A percentile compares a stretch with the other conserved stretches of the same genome.
Evolutionary conservation across 331 rosid species (phyloP).

Genomic region (Dryas integrifolia): DNA sequence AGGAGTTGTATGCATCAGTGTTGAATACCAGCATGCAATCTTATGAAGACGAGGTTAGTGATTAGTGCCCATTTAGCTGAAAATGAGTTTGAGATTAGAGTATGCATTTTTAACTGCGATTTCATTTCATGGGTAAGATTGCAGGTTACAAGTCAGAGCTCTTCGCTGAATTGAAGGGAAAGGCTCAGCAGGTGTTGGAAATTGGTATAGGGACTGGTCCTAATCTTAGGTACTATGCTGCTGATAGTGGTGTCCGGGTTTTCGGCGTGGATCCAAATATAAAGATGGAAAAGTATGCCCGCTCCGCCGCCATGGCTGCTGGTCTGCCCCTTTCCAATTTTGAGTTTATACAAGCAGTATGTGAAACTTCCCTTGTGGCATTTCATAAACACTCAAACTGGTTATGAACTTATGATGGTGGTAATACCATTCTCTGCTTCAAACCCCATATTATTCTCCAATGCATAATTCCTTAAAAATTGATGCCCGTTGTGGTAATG

Average conservation of each 20-base stretch:
- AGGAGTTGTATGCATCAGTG: slow-evolving; percentile 64
- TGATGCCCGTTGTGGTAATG: neutral
- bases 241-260: slow-evolving; percentile 45
- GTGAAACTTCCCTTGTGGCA: slow-evolving; percentile 12
- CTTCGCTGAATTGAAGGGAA: slow-evolving; percentile 60
- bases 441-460: neutral
- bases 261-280: slow-evolving; percentile 77
- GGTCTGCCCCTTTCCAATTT: slow-evolving; percentile 62
- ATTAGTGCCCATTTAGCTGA: slow-evolving; percentile 10
- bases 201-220: slow-evolving; percentile 92
- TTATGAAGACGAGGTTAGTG: slow-evolving; percentile 70
- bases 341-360: slow-evolving; percentile 72
- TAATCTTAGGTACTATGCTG: slow-evolving; percentile 64
- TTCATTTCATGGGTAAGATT: slow-evolving; percentile 47
- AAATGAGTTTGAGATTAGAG: neutral
- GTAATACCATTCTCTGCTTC: too few species aligned
- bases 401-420: neutral
- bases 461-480: neutral
- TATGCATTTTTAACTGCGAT: neutral
- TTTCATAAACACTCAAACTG: neutral
- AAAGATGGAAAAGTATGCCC: slow-evolving; percentile 85
- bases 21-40: slow-evolving; percentile 40
- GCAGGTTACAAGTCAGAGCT: slow-evolving; percentile 63
- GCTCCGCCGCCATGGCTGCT: slow-evolving; percentile 50
- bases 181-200: slow-evolving; percentile 68